These are phyloP conservation scores for Skeletonema costatum DNA, from an alignment of 108 stramenopile genomes.

Conservation along the genomic window DNA sequence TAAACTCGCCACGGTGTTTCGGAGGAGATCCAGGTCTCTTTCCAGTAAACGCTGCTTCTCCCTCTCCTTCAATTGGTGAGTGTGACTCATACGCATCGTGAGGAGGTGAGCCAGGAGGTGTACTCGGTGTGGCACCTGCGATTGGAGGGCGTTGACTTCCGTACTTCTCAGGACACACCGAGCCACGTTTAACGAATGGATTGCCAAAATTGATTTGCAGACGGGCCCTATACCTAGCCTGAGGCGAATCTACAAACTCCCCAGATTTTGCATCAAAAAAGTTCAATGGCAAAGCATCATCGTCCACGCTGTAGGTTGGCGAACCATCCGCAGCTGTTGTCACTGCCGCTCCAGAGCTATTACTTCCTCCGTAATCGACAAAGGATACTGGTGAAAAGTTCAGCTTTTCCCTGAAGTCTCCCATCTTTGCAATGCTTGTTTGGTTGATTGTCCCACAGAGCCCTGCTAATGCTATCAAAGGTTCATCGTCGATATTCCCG, in stretches of 20 bases:
- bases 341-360: slow-evolving; percentile 64
- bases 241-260: slow-evolving; percentile 71
- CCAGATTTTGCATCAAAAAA: slow-evolving; percentile 77
- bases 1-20: slow-evolving; percentile 5
- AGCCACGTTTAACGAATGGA: slow-evolving; percentile 78
- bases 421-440: slow-evolving; percentile 67
- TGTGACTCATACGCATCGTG: slow-evolving; percentile 56
- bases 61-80: slow-evolving; percentile 70
- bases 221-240: slow-evolving; percentile 61
- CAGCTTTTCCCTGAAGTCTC: slow-evolving; percentile 78
- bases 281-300: slow-evolving; percentile 74
- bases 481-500: slow-evolving; percentile 44
- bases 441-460: slow-evolving; percentile 71
- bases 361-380: slow-evolving; percentile 80
- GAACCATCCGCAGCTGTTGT: slow-evolving; percentile 79
- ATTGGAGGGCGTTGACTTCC: slow-evolving; percentile 61
- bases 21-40: slow-evolving; percentile 40
- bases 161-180: slow-evolving; percentile 66
- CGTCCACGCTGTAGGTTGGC: slow-evolving; percentile 73
- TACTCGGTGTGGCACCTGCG: slow-evolving; percentile 32
- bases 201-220: slow-evolving; percentile 81
- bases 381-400: slow-evolving; percentile 65
- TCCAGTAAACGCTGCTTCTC: slow-evolving; percentile 77
- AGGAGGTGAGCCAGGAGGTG: slow-evolving; percentile 80
- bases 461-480: slow-evolving; percentile 63